Evolutionary conservation across 805 yeast genomes (phyloP).

Genomic region (Myxozyma neglecta): DNA sequence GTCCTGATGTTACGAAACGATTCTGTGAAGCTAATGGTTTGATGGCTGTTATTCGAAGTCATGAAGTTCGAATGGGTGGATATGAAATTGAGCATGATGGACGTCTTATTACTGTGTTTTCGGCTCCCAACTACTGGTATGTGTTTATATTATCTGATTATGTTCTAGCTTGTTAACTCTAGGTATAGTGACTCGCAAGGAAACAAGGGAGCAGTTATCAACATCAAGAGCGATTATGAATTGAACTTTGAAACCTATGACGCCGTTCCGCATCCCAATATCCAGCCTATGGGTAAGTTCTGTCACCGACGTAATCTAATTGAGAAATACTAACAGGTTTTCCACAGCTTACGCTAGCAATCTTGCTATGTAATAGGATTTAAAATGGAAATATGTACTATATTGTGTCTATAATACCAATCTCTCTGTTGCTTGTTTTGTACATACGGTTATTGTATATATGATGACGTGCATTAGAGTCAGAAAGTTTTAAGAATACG

Average conservation of each 20-base stretch:
- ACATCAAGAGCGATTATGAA: conserved; percentile 54
- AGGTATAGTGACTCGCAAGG: conserved; percentile 77
- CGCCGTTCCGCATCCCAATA: conserved; percentile 86
- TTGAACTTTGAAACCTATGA: conserved; percentile 57
- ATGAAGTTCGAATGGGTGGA: conserved; percentile 92
- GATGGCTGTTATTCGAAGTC: conserved; percentile 84
- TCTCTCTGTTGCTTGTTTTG: background rate
- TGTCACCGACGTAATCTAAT: background rate
- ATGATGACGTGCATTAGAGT: background rate
- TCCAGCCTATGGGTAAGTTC: conserved; percentile 79
- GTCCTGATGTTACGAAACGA: conserved; percentile 85
- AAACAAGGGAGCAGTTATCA: conserved; percentile 85
- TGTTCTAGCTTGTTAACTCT: background rate
- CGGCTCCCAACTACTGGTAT: conserved; percentile 83
- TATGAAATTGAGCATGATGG: conserved; percentile 86
- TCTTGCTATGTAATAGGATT: conserved; percentile 16
- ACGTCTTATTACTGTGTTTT: conserved; percentile 85
- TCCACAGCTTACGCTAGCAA: conserved; percentile 31
- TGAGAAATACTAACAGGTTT: background rate
- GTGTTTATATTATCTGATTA: background rate
- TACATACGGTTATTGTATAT: background rate
- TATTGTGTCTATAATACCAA: background rate
- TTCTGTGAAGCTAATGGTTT: conserved; percentile 74
- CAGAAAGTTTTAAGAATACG: background rate
- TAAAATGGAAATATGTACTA: background rate